A percentile compares a stretch with the other conserved stretches of the same genome.
Conservation (phyloP, 192 early-diverging fungal genomes). For the Jimgerdemannia flammicorona region DNA sequence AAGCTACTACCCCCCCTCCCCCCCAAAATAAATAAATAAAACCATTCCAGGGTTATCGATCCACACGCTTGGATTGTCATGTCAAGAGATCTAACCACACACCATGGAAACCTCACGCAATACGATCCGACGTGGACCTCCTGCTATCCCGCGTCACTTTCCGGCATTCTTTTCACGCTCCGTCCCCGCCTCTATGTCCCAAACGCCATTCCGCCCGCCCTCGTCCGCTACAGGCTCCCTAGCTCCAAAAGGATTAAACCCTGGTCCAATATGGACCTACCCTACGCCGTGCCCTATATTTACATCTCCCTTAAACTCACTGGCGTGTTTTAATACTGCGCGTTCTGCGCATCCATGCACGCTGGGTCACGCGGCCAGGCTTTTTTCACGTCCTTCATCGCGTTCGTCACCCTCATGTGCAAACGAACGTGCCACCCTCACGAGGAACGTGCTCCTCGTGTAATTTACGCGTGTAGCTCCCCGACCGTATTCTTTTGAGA, state of each 20-base stretch:
- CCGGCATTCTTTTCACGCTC: conserved; percentile 36
- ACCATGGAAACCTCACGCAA: no score
- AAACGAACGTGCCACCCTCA: conserved; percentile 80
- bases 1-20: no score
- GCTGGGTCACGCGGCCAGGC: conserved; percentile 53
- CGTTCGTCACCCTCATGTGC: conserved; percentile 69
- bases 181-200: conserved; percentile 36
- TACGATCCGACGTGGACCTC: background rate
- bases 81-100: no score
- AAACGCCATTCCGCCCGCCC: conserved; percentile 37
- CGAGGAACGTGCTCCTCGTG: conserved; percentile 71
- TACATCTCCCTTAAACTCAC: conserved; percentile 82
- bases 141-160: conserved; percentile 54
- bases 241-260: conserved; percentile 64
- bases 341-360: conserved; percentile 66
- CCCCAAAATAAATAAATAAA: no score
- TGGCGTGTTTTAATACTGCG: conserved; percentile 71
- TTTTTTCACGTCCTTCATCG: conserved; percentile 68
- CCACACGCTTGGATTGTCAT: no score
- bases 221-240: conserved; percentile 51
- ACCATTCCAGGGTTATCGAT: no score
- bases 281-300: conserved; percentile 80
- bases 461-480: conserved; percentile 61
- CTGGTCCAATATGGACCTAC: conserved; percentile 76
- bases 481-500: conserved; percentile 68